Evolutionary conservation across 345 rosid species (phyloP).

Genomic region (Dipteronia sinensis): DNA sequence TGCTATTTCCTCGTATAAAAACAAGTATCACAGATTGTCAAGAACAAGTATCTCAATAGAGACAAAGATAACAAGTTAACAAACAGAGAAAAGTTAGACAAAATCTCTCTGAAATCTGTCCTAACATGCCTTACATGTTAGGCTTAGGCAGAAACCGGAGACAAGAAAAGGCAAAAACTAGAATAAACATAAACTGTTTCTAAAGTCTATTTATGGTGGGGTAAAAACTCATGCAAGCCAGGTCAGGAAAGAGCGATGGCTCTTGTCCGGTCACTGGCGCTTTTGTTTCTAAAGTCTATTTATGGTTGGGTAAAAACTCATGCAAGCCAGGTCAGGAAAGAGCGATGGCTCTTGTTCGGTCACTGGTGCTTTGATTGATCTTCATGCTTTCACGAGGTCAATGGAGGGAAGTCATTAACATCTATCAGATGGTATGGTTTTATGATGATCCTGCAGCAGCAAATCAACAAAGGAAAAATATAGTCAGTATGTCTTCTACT

Average conservation of each 20-base stretch:
- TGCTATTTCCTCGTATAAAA: too few relatives aligned
- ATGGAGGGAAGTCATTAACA: conserved; percentile 39
- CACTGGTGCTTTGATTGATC: not conserved
- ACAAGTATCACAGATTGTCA: too few relatives aligned
- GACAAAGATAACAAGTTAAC: not conserved
- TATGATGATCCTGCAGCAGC: conserved; percentile 26
- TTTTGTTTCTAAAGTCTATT: not conserved
- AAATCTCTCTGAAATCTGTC: not conserved
- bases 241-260: not conserved
- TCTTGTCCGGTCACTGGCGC: not conserved
- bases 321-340: not conserved
- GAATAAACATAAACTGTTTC: conserved; percentile 13
- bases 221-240: not conserved
- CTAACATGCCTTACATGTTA: not conserved
- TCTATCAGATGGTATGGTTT: conserved; percentile 28
- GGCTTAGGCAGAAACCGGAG: not conserved
- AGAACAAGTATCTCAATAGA: not conserved
- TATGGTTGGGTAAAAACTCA: not conserved
- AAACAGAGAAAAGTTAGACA: not conserved
- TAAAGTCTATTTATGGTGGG: not conserved
- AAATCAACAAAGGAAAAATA: not conserved
- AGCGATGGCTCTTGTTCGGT: not conserved
- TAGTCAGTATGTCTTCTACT: not conserved
- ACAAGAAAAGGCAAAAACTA: not conserved
- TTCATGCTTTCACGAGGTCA: conserved; percentile 14